Conservation (phyloP, 331 rosid species). For the Acacia concinna region DNA sequence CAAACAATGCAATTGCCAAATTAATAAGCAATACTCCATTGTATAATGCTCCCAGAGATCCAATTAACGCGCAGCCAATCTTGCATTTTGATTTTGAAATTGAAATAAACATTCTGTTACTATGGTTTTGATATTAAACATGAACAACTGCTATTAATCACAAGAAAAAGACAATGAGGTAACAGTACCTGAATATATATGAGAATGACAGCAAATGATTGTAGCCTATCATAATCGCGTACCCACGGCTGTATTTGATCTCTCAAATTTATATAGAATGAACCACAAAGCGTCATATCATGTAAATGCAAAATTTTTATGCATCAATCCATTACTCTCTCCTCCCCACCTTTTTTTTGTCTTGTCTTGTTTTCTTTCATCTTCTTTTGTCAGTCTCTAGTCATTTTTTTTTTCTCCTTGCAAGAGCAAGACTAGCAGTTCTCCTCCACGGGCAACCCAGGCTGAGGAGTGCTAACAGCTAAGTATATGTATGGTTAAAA, state of each 20-base stretch:
- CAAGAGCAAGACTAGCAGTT: not conserved
- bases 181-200: constrained; percentile 82
- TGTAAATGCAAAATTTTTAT: not conserved
- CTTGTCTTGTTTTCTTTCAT: not conserved
- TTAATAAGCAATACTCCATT: constrained; percentile 78
- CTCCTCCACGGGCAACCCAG: not conserved
- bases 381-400: not conserved
- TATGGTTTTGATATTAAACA: not conserved
- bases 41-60: constrained; percentile 91
- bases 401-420: not conserved
- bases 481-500: not conserved
- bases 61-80: constrained; percentile 93
- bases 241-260: constrained; percentile 83
- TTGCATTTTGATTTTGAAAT: constrained; percentile 26
- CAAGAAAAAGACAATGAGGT: not conserved
- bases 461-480: not conserved
- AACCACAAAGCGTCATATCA: constrained; percentile 76
- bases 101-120: not conserved
- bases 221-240: constrained; percentile 93
- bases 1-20: constrained; percentile 83
- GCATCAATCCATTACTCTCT: not conserved
- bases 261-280: constrained; percentile 46
- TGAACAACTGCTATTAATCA: not conserved
- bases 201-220: constrained; percentile 74
- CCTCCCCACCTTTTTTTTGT: not conserved